A percentile compares a stretch with the other conserved stretches of the same genome.
phyloP scores from a whole-genome alignment of 2,329 filamentous ascomycete genomes.

The Colletotrichum karsti region DNA sequence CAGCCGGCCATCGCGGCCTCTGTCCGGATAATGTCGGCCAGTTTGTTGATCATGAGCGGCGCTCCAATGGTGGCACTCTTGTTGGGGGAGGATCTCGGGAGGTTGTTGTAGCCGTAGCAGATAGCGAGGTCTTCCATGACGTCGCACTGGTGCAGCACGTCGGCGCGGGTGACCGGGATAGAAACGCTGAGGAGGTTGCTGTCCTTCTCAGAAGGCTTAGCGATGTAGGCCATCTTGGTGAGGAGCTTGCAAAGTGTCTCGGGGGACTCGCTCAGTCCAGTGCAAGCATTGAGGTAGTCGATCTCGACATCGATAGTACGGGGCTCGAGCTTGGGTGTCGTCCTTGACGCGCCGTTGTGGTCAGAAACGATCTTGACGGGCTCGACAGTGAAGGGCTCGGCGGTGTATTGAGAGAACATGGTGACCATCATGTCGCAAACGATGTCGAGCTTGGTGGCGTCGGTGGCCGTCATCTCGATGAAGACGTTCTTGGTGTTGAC shows the following conservation, averaged over 20 bases:
- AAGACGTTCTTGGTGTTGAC: slow-evolving; percentile 92
- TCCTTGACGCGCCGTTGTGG: slow-evolving; percentile 85
- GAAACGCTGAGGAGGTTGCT: slow-evolving; percentile 80
- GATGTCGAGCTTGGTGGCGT: slow-evolving; percentile 95
- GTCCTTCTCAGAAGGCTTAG: slow-evolving; percentile 75
- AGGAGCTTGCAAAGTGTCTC: slow-evolving; percentile 82
- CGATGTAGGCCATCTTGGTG: slow-evolving; percentile 88
- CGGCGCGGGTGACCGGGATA: slow-evolving; percentile 88
- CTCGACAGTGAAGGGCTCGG: slow-evolving; percentile 90
- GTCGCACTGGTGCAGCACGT: slow-evolving; percentile 95
- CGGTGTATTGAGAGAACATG: slow-evolving; percentile 95
- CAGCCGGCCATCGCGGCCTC: slow-evolving; percentile 95
- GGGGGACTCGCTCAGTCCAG: slow-evolving; percentile 80
- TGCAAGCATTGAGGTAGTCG: slow-evolving; percentile 93
- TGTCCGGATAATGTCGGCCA: slow-evolving; percentile 86
- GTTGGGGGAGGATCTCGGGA: slow-evolving; percentile 86
- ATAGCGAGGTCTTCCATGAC: slow-evolving; percentile 99
- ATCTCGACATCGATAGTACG: slow-evolving; percentile 84
- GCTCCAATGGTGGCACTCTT: slow-evolving; percentile 88
- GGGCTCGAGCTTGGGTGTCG: slow-evolving; percentile 83
- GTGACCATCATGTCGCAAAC: slow-evolving; percentile 94
- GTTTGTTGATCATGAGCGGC: slow-evolving; percentile 91
- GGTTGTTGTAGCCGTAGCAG: slow-evolving; percentile 96
- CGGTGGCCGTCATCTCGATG: slow-evolving; percentile 96
- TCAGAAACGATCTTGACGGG: slow-evolving; percentile 91